Base-by-base conservation (phyloP, 2,329 filamentous ascomycete species). In the Fusarium pilosicola region DNA sequence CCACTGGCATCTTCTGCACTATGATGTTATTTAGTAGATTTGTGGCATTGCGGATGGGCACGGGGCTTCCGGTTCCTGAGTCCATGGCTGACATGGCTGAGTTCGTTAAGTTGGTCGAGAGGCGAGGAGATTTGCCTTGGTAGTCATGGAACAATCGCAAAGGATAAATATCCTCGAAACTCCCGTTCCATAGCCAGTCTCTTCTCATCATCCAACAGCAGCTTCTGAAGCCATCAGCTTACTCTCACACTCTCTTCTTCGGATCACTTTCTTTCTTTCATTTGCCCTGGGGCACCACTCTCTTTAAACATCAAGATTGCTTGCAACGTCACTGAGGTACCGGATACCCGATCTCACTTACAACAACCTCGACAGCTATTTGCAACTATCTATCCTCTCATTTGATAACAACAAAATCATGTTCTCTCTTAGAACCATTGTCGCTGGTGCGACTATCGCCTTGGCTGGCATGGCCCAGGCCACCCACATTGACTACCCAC, bases 401-500 rank as follows among this genome's bases (percentile, higher is more conserved):
- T 69, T 64, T 67, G 44, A 54, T 65, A 69, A 71, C 28, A 58
- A 60, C 54, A 34, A 20, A 51, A 66, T 38, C 54, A 75, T 77
- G 71, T 64, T 70, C 71, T 76, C 76, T 30, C 65, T 78, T 62
- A 68, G 67, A 61, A 65, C 71, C 67, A 24, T 83, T 60, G 80
- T 80, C 65, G 82, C 82, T 55, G 72, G 82, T 64, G 83, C 81
- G 78, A 82, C 82, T 24, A 75, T 84, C 59, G 79, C 83, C 52
- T 71, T 87, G 67, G 73, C 82, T 62, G 79, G 80, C 34, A 70
- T 76, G 59, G 81, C 82, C 48, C 79, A 81, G 26, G 86, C 85
- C 48, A 83, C 81, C 80, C 83, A 85, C 73, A 75, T 83, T 49
- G 81, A 86, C 68, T 80, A 86, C 13, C 86, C 86, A 24, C 77